phyloP scores from a whole-genome alignment of 345 rosid genomes.

The Citrus australasica region DNA sequence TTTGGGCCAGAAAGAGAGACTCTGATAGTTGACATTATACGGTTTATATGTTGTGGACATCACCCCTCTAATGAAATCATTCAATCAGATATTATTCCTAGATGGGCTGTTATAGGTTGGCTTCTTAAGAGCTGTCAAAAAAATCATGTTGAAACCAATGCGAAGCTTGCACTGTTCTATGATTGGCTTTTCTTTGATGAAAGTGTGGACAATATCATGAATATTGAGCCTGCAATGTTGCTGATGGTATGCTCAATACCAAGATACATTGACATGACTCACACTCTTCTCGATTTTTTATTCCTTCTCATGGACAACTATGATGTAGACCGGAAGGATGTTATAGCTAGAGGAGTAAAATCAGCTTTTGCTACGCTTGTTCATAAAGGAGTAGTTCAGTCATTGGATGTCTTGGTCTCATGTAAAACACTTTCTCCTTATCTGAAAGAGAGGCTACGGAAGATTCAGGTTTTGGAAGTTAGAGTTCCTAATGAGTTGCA shows the following conservation, averaged over 20 bases:
- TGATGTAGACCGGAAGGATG: constrained; percentile 40
- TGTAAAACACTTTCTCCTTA: constrained; percentile 42
- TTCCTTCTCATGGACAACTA: constrained; percentile 65
- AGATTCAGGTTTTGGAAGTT: constrained; percentile 29
- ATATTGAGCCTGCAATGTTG: constrained; percentile 83
- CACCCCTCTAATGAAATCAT: constrained; percentile 63
- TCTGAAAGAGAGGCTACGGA: constrained; percentile 50
- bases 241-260: constrained; percentile 77
- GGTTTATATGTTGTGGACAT: constrained; percentile 76
- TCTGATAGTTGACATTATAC: constrained; percentile 54
- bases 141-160: constrained; percentile 48
- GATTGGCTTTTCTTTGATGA: constrained; percentile 90
- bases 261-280: constrained; percentile 54
- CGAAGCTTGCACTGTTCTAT: constrained; percentile 68
- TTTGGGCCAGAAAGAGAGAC: constrained; percentile 53
- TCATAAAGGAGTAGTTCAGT: constrained; percentile 55
- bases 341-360: constrained; percentile 47
- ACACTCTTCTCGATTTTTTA: constrained; percentile 70
- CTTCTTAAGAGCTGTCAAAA: constrained; percentile 48
- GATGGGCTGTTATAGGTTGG: constrained; percentile 93
- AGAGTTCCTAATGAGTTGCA: constrained; percentile 23
- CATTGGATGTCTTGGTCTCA: constrained; percentile 44
- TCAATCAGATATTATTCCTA: constrained; percentile 61
- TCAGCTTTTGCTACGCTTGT: constrained; percentile 53
- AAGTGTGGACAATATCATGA: constrained; percentile 64